Percentiles rank a stretch among this genome's conserved stretches.
Conservation (phyloP, 208 protist species). For the Borovskyia barvae region DNA sequence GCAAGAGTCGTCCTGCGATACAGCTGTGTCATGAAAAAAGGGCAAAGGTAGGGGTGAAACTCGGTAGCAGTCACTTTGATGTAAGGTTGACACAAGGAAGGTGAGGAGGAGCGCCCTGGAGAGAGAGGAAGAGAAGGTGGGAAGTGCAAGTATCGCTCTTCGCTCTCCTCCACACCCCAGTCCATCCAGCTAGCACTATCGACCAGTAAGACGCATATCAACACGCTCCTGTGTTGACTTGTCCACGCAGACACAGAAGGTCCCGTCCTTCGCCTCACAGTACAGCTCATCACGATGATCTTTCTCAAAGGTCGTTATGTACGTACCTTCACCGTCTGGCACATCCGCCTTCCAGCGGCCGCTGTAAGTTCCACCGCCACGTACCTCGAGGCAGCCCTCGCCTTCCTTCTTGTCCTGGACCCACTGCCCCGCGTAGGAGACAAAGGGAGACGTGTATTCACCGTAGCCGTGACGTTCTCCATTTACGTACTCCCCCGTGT, state of each 20-base stretch:
- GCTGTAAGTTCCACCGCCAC: slow-evolving; percentile 31
- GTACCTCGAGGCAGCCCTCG: slow-evolving; percentile 43
- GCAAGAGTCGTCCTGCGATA: too few relatives aligned
- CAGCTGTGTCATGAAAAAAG: too few relatives aligned
- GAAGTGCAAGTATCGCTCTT: too few relatives aligned
- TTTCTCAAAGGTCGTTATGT: slow-evolving; percentile 7
- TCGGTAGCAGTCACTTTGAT: too few relatives aligned
- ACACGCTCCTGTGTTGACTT: slow-evolving; percentile 14
- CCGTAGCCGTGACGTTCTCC: slow-evolving; percentile 73
- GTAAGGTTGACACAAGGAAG: too few relatives aligned
- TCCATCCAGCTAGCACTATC: too few relatives aligned
- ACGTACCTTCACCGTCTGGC: slow-evolving; percentile 54
- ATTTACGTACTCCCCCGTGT: slow-evolving; percentile 60
- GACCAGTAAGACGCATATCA: slow-evolving; percentile 16
- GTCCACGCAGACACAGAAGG: slow-evolving; percentile 12
- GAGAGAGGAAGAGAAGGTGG: too few relatives aligned
- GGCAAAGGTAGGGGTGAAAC: too few relatives aligned
- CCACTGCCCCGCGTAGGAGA: slow-evolving; percentile 81
- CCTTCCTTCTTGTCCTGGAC: slow-evolving; percentile 69
- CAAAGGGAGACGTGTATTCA: slow-evolving; percentile 41
- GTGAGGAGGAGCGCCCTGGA: too few relatives aligned
- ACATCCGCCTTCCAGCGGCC: slow-evolving; percentile 57
- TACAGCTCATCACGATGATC: slow-evolving; percentile 15
- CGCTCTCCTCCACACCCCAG: too few relatives aligned
- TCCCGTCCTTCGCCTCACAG: slow-evolving; percentile 18